Conservation (phyloP, 345 rosid genomes). For the Angophora floribunda region DNA sequence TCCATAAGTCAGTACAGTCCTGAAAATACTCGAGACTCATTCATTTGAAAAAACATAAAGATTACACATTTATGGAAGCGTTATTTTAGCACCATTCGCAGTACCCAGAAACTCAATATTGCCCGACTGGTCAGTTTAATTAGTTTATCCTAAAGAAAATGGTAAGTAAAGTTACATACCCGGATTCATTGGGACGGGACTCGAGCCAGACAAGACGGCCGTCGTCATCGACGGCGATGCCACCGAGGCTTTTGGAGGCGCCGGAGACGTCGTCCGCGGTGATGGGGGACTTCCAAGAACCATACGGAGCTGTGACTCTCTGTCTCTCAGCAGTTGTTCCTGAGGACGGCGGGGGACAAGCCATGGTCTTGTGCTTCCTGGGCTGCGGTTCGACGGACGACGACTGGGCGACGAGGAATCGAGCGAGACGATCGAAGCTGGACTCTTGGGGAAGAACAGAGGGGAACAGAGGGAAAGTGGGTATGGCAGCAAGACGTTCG, state of each 20-base stretch:
- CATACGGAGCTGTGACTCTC: conserved; percentile 59
- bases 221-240: conserved; percentile 53
- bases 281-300: conserved; percentile 94
- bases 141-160: neutral
- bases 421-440: neutral
- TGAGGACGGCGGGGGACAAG: conserved; percentile 25
- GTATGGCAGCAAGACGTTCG: neutral
- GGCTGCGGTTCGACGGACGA: neutral
- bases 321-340: neutral
- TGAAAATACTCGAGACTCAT: neutral
- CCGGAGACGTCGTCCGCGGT: conserved; percentile 82
- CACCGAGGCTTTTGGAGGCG: conserved; percentile 69
- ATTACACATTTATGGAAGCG: neutral
- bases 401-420: neutral
- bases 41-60: neutral
- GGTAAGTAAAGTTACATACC: conserved; percentile 19
- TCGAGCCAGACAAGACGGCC: conserved; percentile 82
- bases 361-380: conserved; percentile 18
- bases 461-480: conserved; percentile 9
- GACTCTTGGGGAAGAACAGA: neutral
- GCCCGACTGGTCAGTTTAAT: neutral
- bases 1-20: neutral
- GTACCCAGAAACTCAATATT: neutral
- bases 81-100: neutral
- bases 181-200: conserved; percentile 78